Conservation (phyloP, 345 rosid species). For the Combretum micranthum region DNA sequence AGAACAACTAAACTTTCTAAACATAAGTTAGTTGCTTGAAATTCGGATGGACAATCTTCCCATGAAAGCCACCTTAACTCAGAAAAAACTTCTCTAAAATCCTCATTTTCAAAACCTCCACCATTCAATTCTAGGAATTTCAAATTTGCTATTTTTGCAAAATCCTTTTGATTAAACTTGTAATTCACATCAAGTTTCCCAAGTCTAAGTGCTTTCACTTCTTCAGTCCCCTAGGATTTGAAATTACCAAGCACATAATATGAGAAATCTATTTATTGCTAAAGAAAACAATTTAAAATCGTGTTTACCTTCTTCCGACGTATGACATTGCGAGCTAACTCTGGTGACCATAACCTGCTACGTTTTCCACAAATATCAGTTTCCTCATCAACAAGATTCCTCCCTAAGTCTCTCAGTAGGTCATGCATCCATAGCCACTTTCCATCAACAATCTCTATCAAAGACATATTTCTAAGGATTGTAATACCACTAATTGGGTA, state of each 20-base stretch:
- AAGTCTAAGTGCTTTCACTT: conserved; percentile 15
- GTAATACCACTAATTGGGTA: conserved; percentile 6
- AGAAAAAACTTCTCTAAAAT: conserved; percentile 1
- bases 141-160: conserved; percentile 12
- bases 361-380: conserved; percentile 6
- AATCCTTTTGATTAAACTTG: conserved; percentile 1
- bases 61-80: conserved; percentile 16
- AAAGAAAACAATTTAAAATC: neutral
- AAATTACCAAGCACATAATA: neutral
- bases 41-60: conserved; percentile 1
- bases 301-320: conserved; percentile 7
- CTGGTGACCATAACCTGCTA: conserved; percentile 20
- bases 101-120: neutral
- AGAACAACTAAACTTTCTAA: conserved; percentile 5
- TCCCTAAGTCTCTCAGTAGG: conserved; percentile 19
- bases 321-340: conserved; percentile 12
- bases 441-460: neutral
- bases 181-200: neutral
- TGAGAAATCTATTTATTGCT: neutral
- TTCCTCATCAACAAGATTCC: conserved; percentile 15
- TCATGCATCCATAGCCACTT: conserved; percentile 14
- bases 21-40: conserved; percentile 2
- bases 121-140: conserved; percentile 10
- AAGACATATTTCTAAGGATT: conserved; percentile 5
- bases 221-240: conserved; percentile 12